A percentile compares a stretch with the other conserved stretches of the same genome.
These are phyloP conservation scores for Chenopodium quinoa DNA, from an alignment of 148 eudicot species.

Conservation along the genomic window DNA sequence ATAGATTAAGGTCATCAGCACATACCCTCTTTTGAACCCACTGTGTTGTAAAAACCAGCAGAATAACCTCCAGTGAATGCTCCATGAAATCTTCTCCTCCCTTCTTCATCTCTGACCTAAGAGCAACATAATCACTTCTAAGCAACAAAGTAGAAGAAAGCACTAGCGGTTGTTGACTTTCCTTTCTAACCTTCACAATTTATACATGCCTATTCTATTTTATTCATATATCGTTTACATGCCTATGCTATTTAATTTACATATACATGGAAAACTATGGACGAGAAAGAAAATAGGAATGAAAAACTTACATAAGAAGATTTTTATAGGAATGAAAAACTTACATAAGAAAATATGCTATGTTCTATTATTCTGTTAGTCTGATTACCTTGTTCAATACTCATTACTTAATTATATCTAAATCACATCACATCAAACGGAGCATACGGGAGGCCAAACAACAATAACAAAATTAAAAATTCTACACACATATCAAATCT, in stretches of 20 bases:
- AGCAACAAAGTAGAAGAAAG: background rate
- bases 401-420: too few species aligned
- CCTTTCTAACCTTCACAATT: background rate
- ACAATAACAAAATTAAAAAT: too few species aligned
- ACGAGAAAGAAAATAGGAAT: background rate
- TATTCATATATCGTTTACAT: too few species aligned
- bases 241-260: too few species aligned
- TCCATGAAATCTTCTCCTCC: constrained; percentile 95
- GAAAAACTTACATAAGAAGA: too few species aligned
- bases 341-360: too few species aligned
- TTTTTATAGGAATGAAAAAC: too few species aligned
- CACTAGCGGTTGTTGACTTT: background rate
- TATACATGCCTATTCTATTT: background rate
- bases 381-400: too few species aligned
- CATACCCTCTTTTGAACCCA: constrained; percentile 94
- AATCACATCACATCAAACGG: too few species aligned
- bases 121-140: constrained; percentile 13
- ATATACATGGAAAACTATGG: background rate
- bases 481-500: too few species aligned
- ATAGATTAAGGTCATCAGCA: background rate
- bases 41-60: constrained; percentile 93
- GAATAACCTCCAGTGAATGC: constrained; percentile 95
- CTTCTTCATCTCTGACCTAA: constrained; percentile 96
- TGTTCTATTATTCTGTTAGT: too few species aligned
- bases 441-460: too few species aligned